Base-by-base conservation (phyloP, 441 rosid genomes). In the Capsella rubella region DNA sequence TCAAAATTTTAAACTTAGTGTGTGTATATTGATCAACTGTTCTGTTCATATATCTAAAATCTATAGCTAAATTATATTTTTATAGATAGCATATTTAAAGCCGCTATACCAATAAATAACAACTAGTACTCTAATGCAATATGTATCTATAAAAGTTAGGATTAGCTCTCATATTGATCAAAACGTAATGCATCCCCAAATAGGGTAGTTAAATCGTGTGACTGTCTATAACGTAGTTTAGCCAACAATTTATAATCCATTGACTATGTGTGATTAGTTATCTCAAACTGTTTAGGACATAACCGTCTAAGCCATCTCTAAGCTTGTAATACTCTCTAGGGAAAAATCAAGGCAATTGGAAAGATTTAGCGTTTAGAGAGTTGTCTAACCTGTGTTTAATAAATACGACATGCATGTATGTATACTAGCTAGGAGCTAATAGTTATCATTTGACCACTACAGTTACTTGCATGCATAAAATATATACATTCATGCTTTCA, bases 391-490 rank as follows among this genome's bases (percentile, higher is more conserved):
- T 18, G 37, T 56, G 40, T 35, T 35, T 37, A 15, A n/a, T 6
- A 29, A 12, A 49, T 25, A 16, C 8, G 12, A 16, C 21, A 14
- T 60, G 50, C 51, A 21, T 14, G 13, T 35, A 16, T 8, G 11
- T 39, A 29, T 57, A 32, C 8, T 74, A 21, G 39, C 8, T 74
- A 21, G 39, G 55, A 34, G 47, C 4, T 10, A 39, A 39, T 32
- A 63, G 21, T 10, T 2, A 53, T 46, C 43, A 16, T 42, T 67
- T 40, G 25, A 52, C 25, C 42, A 52, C 13, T 60, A 4, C 14
- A 45, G 35, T 46, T 37, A 68, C 12, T 69, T 75, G 37, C 37
- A 62, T 54, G 60, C 79, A 63, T 76, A 69, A 54, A 42, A 34
- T 53, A 45, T 46, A 16, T 34, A 51, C 51, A 57, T 47, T 5